A percentile compares a stretch with the other conserved stretches of the same genome.
phyloP scores from a whole-genome alignment of 2,329 filamentous ascomycete species.

The Fusarium sulawesiense region DNA sequence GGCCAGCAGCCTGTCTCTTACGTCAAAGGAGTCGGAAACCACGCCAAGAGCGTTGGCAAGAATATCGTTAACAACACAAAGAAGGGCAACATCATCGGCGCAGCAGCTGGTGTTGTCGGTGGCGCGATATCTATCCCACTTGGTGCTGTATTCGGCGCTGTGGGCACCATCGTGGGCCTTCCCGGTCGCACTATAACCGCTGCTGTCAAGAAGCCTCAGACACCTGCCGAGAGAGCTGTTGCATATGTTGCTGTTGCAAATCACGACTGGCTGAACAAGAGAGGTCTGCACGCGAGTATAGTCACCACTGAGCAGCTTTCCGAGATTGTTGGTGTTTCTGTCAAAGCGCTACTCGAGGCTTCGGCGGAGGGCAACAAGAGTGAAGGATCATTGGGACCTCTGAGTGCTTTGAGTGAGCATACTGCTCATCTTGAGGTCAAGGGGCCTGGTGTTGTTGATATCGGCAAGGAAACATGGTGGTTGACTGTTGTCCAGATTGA shows the following conservation, averaged over 20 bases:
- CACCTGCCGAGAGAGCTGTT: conserved; percentile 55
- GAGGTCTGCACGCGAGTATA: conserved; percentile 54
- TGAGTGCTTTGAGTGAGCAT: conserved; percentile 44
- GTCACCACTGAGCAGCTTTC: conserved; percentile 51
- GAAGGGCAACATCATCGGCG: conserved; percentile 55
- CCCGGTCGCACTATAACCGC: conserved; percentile 52
- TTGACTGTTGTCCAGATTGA: conserved; percentile 47
- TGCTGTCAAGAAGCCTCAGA: conserved; percentile 53
- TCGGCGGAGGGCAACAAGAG: conserved; percentile 42
- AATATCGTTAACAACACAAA: conserved; percentile 52
- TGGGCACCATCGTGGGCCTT: conserved; percentile 50
- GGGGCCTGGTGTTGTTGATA: conserved; percentile 40
- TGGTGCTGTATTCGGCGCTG: conserved; percentile 51
- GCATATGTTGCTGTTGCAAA: conserved; percentile 58
- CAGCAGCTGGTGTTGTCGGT: conserved; percentile 51
- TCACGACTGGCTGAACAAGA: conserved; percentile 55
- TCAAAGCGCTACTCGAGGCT: conserved; percentile 56
- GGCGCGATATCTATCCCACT: conserved; percentile 56
- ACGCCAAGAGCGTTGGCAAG: conserved; percentile 53
- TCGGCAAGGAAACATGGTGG: conserved; percentile 51
- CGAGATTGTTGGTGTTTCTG: conserved; percentile 44
- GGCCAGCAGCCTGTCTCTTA: conserved; percentile 51
- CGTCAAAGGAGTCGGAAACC: conserved; percentile 52
- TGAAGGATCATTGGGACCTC: conserved; percentile 27
- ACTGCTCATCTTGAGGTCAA: conserved; percentile 48